A percentile compares a stretch with the other conserved stretches of the same genome.
Evolutionary conservation across 2,329 filamentous ascomycete genomes (phyloP).

Genomic region (Fusarium hainanense): DNA sequence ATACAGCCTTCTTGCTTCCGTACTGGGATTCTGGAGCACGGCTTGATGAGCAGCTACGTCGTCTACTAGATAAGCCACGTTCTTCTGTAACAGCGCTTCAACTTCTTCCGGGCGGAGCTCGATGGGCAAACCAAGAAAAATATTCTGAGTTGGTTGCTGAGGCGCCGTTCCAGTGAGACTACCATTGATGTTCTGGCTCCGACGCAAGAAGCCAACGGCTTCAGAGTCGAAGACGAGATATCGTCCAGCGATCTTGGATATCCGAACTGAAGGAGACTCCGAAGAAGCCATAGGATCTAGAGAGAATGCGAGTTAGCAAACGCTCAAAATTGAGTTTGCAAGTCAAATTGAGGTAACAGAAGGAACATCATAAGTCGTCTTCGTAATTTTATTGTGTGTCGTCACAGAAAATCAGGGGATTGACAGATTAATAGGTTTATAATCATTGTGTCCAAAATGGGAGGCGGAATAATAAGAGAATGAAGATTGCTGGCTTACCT

Average conservation of each 20-base stretch:
- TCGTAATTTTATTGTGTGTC: constrained; percentile 58
- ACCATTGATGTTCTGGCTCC: constrained; percentile 84
- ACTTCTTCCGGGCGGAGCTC: constrained; percentile 94
- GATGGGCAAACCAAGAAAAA: constrained; percentile 88
- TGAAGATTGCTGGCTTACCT: constrained; percentile 36
- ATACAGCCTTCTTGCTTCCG: constrained; percentile 70
- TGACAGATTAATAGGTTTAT: constrained; percentile 67
- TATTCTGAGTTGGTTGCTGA: constrained; percentile 92
- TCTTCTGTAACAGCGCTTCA: constrained; percentile 79
- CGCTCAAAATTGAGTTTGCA: constrained; percentile 11
- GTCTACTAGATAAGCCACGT: constrained; percentile 82
- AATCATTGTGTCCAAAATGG: constrained; percentile 57
- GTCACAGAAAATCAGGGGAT: constrained; percentile 65
- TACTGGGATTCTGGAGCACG: constrained; percentile 67
- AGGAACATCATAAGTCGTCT: constrained; percentile 57
- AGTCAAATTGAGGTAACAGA: constrained; percentile 5
- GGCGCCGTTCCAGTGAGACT: constrained; percentile 89
- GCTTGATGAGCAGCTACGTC: constrained; percentile 77
- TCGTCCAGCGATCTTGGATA: constrained; percentile 81
- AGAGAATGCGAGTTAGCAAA: constrained; percentile 35
- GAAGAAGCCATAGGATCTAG: constrained; percentile 39
- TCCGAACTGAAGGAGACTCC: constrained; percentile 68
- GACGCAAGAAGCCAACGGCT: constrained; percentile 80
- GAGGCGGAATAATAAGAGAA: background rate
- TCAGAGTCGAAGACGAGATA: constrained; percentile 93